A percentile compares a stretch with the other conserved stretches of the same genome.
Conservation (phyloP, 345 rosid genomes). For the Arabis hirsuta region DNA sequence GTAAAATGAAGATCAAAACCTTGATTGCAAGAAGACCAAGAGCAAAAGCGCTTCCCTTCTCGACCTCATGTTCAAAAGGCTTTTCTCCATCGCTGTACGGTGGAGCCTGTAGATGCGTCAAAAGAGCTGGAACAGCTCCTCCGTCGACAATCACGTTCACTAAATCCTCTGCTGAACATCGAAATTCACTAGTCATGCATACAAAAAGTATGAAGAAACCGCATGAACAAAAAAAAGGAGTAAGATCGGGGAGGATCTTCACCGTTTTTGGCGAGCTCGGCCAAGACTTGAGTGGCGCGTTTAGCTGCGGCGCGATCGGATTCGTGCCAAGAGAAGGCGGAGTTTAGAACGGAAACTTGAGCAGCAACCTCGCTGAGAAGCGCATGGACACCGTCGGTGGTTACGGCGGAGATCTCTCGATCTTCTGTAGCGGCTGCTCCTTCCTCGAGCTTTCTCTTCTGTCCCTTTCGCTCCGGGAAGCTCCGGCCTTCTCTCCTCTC, state of each 20-base stretch:
- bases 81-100: conserved; percentile 62
- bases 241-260: conserved; percentile 43
- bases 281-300: conserved; percentile 95
- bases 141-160: conserved; percentile 96
- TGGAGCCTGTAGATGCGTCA: conserved; percentile 89
- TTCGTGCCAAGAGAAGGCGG: conserved; percentile 83
- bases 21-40: conserved; percentile 96
- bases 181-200: conserved; percentile 35
- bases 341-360: conserved; percentile 74
- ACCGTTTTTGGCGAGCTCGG: conserved; percentile 99
- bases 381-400: conserved; percentile 66
- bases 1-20: conserved; percentile 48
- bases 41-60: conserved; percentile 98
- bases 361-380: conserved; percentile 64
- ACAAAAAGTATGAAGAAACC: conserved; percentile 15
- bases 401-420: conserved; percentile 62
- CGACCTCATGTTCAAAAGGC: conserved; percentile 96
- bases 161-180: conserved; percentile 76
- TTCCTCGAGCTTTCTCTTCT: conserved; percentile 89
- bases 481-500: conserved; percentile 63
- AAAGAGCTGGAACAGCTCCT: conserved; percentile 91
- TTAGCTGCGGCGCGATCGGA: conserved; percentile 94
- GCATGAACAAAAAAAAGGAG: conserved; percentile 28
- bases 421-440: conserved; percentile 54
- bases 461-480: conserved; percentile 87